phyloP scores from a whole-genome alignment of 345 rosid genomes.

The Citrus australasica region DNA sequence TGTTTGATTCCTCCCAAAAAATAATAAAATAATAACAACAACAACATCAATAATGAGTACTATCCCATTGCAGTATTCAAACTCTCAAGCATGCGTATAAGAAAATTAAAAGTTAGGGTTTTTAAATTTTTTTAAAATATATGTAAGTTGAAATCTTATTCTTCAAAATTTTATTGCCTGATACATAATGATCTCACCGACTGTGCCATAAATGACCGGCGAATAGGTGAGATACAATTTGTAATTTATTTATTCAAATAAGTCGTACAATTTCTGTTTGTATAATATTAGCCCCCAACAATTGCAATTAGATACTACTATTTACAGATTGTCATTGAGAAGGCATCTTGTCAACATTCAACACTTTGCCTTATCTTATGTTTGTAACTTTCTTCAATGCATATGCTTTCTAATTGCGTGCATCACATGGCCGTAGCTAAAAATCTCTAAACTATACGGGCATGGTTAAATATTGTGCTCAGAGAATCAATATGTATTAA shows the following conservation, averaged over 20 bases:
- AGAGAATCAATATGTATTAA: background rate
- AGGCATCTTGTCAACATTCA: background rate
- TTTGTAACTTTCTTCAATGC: slow-evolving; percentile 4
- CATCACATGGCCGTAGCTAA: background rate
- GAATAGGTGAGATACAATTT: background rate
- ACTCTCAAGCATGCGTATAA: background rate
- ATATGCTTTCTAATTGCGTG: background rate
- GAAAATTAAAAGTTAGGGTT: background rate
- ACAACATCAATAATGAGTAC: background rate
- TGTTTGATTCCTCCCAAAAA: background rate
- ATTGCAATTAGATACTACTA: background rate
- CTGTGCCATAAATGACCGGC: background rate
- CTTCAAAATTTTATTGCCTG: background rate
- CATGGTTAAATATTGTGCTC: background rate
- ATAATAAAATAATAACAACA: background rate
- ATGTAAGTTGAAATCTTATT: background rate
- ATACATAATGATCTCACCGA: background rate
- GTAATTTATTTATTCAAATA: background rate
- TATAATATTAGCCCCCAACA: background rate
- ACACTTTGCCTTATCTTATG: background rate
- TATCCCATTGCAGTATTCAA: background rate
- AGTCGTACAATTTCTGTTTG: background rate
- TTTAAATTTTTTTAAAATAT: background rate
- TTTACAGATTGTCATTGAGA: background rate
- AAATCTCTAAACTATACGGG: background rate